phyloP scores from a whole-genome alignment of 441 rosid species.

The Omphalea diandra region DNA sequence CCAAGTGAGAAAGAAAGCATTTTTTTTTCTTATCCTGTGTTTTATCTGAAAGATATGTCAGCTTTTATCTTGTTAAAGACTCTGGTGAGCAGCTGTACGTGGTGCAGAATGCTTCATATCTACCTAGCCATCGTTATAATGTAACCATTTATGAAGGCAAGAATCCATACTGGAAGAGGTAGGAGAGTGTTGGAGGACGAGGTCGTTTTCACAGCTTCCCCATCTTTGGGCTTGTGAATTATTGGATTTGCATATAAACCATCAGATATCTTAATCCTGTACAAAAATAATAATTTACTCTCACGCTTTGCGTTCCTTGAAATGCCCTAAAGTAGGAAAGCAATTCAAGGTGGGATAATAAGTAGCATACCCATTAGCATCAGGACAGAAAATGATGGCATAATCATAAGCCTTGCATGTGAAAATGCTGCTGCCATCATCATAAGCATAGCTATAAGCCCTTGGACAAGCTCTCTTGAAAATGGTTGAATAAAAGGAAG shows the following conservation, averaged over 20 bases:
- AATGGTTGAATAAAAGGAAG: conserved; percentile 60
- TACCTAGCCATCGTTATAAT: no score
- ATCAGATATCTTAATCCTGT: conserved; percentile 36
- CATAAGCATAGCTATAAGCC: conserved; percentile 92
- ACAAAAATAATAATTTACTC: neutral
- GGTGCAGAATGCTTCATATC: no score
- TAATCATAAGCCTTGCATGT: conserved; percentile 70
- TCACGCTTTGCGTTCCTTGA: no score
- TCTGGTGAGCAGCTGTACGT: no score
- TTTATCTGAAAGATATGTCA: no score
- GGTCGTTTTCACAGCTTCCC: conserved; percentile 30
- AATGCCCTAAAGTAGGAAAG: no score
- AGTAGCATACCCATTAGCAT: conserved; percentile 46
- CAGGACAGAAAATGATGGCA: conserved; percentile 71
- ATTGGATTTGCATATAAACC: conserved; percentile 22
- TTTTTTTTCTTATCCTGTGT: no score
- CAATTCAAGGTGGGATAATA: neutral
- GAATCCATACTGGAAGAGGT: conserved; percentile 34
- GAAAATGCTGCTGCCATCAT: conserved; percentile 81
- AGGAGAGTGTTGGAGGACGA: conserved; percentile 45
- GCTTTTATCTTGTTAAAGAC: no score
- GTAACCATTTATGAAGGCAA: conserved; percentile 28
- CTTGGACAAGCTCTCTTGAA: conserved; percentile 75
- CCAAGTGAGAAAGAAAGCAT: no score
- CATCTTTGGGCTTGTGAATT: conserved; percentile 28